Percentiles rank a stretch among this genome's conserved stretches.
Conservation (phyloP, 106 monocot species). For the Platanthera zijinensis region DNA sequence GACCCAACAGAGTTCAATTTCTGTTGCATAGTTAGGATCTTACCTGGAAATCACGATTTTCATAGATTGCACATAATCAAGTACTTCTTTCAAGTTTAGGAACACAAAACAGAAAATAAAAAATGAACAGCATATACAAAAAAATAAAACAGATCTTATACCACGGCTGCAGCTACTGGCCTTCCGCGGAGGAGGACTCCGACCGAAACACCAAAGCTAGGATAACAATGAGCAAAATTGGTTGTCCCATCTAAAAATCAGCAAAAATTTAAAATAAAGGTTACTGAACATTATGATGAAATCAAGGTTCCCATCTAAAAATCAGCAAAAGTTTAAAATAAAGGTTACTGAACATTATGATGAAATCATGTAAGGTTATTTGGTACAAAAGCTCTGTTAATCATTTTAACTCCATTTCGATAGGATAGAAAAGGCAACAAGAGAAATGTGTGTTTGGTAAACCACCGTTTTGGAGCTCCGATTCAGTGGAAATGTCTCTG, state of each 20-base stretch:
- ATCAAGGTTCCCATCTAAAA: not conserved
- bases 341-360: not conserved
- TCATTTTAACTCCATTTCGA: too few species aligned
- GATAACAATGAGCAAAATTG: conserved; percentile 97
- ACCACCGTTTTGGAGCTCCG: too few species aligned
- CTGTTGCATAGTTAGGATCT: too few species aligned
- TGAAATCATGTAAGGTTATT: not conserved
- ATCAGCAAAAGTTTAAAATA: conserved; percentile 9
- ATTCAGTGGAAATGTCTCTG: too few species aligned
- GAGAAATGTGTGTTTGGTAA: too few species aligned
- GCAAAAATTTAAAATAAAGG: not conserved
- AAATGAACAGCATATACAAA: not conserved
- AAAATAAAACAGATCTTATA: conserved; percentile 18
- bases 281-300: not conserved
- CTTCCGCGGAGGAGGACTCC: conserved; percentile 93
- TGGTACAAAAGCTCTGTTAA: not conserved
- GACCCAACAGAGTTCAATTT: too few species aligned
- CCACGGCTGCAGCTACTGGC: conserved; percentile 93
- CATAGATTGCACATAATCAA: too few species aligned
- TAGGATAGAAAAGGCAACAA: too few species aligned
- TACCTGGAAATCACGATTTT: too few species aligned
- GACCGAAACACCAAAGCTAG: conserved; percentile 95
- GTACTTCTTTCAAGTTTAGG: too few species aligned
- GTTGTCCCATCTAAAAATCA: conserved; percentile 88
- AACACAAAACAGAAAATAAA: too few species aligned